Evolutionary conservation across 2,329 filamentous ascomycete species (phyloP), one percentile per base, ranked within the genome.

Genomic region (Scedosporium aurantiacum): DNA sequence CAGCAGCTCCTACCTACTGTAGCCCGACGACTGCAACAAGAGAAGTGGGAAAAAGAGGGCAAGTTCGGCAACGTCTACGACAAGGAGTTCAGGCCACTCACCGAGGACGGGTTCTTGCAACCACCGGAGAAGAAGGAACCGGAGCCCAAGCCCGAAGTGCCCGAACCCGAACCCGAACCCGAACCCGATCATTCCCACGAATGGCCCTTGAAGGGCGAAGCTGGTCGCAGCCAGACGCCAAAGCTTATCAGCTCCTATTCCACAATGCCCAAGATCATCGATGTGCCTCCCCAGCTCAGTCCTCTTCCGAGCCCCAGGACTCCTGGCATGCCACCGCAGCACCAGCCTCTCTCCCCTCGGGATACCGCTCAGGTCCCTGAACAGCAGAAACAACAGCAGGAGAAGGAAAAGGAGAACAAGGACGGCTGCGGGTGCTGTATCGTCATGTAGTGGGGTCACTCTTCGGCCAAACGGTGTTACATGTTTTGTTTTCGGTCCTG

Each of bases 1-100:
- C 90, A 99, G 73, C 94, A 99, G 71, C 86, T 99, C 60, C 84
- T 99, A 10, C 94, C 94, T 0, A 97, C 94, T 0, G 91, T 97
- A 64, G 94, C 94, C 12, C 91, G 88, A 68, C 83, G 90, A 61
- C 81, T 97, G 73, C 90, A 94, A 72, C 93, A 97, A 75, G 91
- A 97, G 73, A 90, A 93, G 72, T 97, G 91, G 92, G 91, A 95
- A 74, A 89, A 86, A 67, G 90, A 97, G 72, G 92, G 92, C 65
- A 91, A 90, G 65, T 89, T 90, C 65, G 91, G 91, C 3, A 90
- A 84, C 63, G 81, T 88, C 27, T 97, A 96, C 71, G 92, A 96
- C 74, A 89, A 85, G 64, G 87, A 96, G 63, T 94, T 97, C 75
- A 85, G 89, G 18, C 87, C 92, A 5, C 77, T 97, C 64, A 94